Conservation (phyloP, 2,329 filamentous ascomycete genomes). For the Botryotinia globosa region DNA sequence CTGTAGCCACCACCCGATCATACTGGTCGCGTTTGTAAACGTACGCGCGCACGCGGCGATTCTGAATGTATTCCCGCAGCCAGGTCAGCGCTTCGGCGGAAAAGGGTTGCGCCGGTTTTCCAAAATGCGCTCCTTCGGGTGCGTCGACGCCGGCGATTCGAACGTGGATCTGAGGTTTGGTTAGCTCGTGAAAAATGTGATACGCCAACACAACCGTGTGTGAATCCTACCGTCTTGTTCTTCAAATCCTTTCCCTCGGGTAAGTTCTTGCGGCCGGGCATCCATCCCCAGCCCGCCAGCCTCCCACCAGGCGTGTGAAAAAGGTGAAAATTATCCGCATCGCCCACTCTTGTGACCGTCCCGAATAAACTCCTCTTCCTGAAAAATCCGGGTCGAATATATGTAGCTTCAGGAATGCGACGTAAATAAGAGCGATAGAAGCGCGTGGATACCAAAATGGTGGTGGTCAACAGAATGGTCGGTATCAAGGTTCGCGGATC, state of each 20-base stretch:
- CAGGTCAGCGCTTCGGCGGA: slow-evolving; percentile 77
- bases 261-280: slow-evolving; percentile 63
- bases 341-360: slow-evolving; percentile 86
- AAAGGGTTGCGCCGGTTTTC: slow-evolving; percentile 80
- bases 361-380: slow-evolving; percentile 76
- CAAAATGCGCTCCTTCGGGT: slow-evolving; percentile 90
- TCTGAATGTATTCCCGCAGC: slow-evolving; percentile 69
- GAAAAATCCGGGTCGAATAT: slow-evolving; percentile 74
- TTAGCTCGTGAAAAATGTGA: background rate
- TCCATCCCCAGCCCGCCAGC: slow-evolving; percentile 87
- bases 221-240: slow-evolving; percentile 66
- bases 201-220: background rate
- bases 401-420: slow-evolving; percentile 73
- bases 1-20: slow-evolving; percentile 83
- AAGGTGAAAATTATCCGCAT: slow-evolving; percentile 92
- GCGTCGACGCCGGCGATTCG: slow-evolving; percentile 91
- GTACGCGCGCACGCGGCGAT: slow-evolving; percentile 74
- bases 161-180: slow-evolving; percentile 67
- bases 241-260: slow-evolving; percentile 68
- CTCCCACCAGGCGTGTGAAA: slow-evolving; percentile 94
- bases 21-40: slow-evolving; percentile 89
- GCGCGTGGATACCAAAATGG: slow-evolving; percentile 52
- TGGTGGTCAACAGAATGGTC: slow-evolving; percentile 53
- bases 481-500: slow-evolving; percentile 54
- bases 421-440: slow-evolving; percentile 76